Evolutionary conservation across 1,139 yeast species (phyloP).

Genomic region (Suhomyces guaymorum): DNA sequence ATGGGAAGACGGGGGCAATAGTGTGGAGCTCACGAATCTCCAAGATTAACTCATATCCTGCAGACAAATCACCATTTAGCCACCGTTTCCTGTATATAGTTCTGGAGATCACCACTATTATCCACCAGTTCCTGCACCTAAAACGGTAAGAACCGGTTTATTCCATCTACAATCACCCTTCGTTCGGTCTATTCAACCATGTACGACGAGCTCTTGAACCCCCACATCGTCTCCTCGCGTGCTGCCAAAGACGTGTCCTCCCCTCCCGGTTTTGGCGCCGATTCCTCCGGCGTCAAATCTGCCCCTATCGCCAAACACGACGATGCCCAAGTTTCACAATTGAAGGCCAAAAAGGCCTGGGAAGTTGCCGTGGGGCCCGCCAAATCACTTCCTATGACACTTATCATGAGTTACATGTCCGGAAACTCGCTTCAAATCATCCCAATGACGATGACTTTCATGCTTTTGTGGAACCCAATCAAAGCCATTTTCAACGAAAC

Average conservation of each 20-base stretch:
- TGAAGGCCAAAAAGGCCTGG: conserved; percentile 75
- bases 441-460: conserved; percentile 86
- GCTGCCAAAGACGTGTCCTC: conserved; percentile 7
- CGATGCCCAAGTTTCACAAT: conserved; percentile 30
- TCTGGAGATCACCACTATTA: too few species aligned
- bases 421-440: conserved; percentile 89
- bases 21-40: too few species aligned
- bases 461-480: conserved; percentile 77
- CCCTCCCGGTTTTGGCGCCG: conserved; percentile 17
- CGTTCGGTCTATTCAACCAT: not conserved
- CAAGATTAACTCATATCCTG: too few species aligned
- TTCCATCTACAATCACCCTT: too few species aligned
- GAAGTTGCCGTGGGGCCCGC: conserved; percentile 83
- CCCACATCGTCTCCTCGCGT: conserved; percentile 10
- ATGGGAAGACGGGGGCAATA: conserved; percentile 14
- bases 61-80: too few species aligned
- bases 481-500: conserved; percentile 66
- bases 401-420: conserved; percentile 89
- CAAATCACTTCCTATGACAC: conserved; percentile 83
- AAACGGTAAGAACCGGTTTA: too few species aligned
- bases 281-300: conserved; percentile 7
- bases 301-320: conserved; percentile 10
- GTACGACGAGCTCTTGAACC: conserved; percentile 9
- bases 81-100: too few species aligned
- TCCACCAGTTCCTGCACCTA: too few species aligned